These are phyloP conservation scores for Collybiopsis luxurians DNA, from an alignment of 768 basidiomycete species.

Conservation along the genomic window DNA sequence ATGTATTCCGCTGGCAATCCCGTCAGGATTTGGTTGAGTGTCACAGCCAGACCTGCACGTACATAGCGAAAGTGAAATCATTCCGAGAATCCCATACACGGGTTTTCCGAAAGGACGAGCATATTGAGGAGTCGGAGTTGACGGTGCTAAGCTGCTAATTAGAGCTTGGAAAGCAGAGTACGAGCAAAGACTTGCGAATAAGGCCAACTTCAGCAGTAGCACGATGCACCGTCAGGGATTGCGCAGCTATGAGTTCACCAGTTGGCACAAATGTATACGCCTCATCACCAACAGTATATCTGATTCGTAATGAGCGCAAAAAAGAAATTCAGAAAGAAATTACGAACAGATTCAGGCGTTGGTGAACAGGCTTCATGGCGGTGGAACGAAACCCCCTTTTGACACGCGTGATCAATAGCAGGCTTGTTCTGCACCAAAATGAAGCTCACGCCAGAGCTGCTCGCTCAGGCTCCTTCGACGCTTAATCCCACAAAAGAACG, in stretches of 20 bases:
- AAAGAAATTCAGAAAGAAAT: not conserved
- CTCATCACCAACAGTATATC: conserved; percentile 69
- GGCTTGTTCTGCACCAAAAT: conserved; percentile 33
- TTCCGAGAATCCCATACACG: conserved; percentile 73
- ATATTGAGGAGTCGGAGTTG: conserved; percentile 47
- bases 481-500: conserved; percentile 86
- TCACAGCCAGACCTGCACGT: conserved; percentile 23
- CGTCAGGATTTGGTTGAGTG: not conserved
- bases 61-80: conserved; percentile 78
- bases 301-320: conserved; percentile 32
- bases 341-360: conserved; percentile 70
- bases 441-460: conserved; percentile 94
- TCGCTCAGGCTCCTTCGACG: conserved; percentile 75
- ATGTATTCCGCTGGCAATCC: conserved; percentile 82
- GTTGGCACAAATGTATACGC: conserved; percentile 79
- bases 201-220: conserved; percentile 73
- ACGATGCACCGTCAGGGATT: conserved; percentile 69
- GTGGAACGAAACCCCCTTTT: conserved; percentile 20
- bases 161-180: conserved; percentile 9
- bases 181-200: conserved; percentile 45
- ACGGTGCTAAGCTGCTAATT: conserved; percentile 40
- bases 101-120: conserved; percentile 61
- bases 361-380: conserved; percentile 68
- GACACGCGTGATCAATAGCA: conserved; percentile 1
- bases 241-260: conserved; percentile 51